phyloP scores from a whole-genome alignment of 2,329 filamentous ascomycete genomes.

The Periconia sp. region DNA sequence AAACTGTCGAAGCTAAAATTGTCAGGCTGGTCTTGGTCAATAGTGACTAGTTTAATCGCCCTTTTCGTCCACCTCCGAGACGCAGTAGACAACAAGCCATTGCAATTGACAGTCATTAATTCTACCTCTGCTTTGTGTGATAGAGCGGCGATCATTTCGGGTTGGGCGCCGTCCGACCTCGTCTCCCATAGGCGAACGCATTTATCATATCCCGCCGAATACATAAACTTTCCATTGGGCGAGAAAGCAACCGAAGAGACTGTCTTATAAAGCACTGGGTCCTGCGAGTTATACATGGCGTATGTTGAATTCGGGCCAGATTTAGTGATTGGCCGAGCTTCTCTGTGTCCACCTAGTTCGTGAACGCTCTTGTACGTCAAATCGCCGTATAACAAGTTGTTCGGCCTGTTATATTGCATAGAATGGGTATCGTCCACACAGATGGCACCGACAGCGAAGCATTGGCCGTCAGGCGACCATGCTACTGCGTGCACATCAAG shows the following conservation, averaged over 20 bases:
- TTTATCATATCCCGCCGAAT: conserved; percentile 62
- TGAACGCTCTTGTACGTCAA: conserved; percentile 48
- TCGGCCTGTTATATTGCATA: conserved; percentile 66
- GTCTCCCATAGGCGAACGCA: conserved; percentile 53
- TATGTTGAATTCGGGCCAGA: conserved; percentile 50
- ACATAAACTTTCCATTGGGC: conserved; percentile 52
- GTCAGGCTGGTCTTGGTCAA: conserved; percentile 22
- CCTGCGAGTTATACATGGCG: conserved; percentile 56
- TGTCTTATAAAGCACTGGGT: conserved; percentile 61
- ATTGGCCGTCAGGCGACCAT: conserved; percentile 61
- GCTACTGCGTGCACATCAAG: conserved; percentile 63
- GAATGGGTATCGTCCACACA: conserved; percentile 61
- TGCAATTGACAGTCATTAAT: conserved; percentile 54
- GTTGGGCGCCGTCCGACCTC: conserved; percentile 27
- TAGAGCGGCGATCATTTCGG: conserved; percentile 31
- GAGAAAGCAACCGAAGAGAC: conserved; percentile 63
- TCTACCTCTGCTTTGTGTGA: conserved; percentile 57
- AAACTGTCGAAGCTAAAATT: conserved; percentile 19
- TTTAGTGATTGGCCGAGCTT: conserved; percentile 48
- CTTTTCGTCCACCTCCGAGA: conserved; percentile 41
- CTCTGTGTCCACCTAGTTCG: conserved; percentile 62
- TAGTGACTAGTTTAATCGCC: conserved; percentile 40
- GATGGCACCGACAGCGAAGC: conserved; percentile 64
- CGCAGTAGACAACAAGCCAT: conserved; percentile 57
- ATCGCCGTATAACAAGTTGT: conserved; percentile 64